phyloP scores from a whole-genome alignment of 2,329 filamentous ascomycete genomes.

The Colletotrichum karsti region DNA sequence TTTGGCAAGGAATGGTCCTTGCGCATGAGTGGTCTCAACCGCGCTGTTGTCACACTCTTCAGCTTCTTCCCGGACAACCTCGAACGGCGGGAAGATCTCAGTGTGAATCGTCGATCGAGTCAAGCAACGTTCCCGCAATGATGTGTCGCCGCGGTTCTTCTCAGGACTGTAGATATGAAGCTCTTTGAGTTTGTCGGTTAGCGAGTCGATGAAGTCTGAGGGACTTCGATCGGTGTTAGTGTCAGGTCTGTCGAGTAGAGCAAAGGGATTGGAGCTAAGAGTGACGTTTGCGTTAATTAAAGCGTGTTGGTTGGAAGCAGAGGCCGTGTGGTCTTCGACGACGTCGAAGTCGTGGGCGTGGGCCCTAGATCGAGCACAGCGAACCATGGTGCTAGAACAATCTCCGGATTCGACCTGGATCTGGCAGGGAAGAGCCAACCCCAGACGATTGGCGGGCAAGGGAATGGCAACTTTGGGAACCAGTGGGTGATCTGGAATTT shows the following conservation, averaged over 20 bases:
- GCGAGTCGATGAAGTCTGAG: slow-evolving; percentile 37
- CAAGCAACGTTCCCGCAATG: background rate
- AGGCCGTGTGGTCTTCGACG: slow-evolving; percentile 17
- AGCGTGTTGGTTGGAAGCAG: slow-evolving; percentile 3
- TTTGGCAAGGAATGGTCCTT: slow-evolving; percentile 17
- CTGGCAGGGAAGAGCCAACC: slow-evolving; percentile 10
- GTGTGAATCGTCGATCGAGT: slow-evolving; percentile 2
- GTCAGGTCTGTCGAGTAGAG: slow-evolving; percentile 38
- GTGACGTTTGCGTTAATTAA: background rate
- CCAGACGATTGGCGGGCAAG: slow-evolving; percentile 12
- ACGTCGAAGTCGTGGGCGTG: slow-evolving; percentile 11
- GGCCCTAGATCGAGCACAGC: slow-evolving; percentile 15
- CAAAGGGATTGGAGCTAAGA: background rate
- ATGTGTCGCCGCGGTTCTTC: slow-evolving; percentile 18
- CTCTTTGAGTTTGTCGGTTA: slow-evolving; percentile 42
- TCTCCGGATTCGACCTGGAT: slow-evolving; percentile 26
- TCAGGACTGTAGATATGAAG: slow-evolving; percentile 36
- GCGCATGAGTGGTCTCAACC: slow-evolving; percentile 1
- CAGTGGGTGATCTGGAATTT: slow-evolving; percentile 8
- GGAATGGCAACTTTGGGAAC: background rate
- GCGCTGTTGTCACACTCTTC: background rate
- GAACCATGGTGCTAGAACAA: slow-evolving; percentile 20
- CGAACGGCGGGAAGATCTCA: slow-evolving; percentile 4
- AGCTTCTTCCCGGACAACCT: slow-evolving; percentile 12
- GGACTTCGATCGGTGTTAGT: slow-evolving; percentile 36